Conservation (phyloP, 1,284 basidiomycete species). For the Rhodotorula sp. region DNA sequence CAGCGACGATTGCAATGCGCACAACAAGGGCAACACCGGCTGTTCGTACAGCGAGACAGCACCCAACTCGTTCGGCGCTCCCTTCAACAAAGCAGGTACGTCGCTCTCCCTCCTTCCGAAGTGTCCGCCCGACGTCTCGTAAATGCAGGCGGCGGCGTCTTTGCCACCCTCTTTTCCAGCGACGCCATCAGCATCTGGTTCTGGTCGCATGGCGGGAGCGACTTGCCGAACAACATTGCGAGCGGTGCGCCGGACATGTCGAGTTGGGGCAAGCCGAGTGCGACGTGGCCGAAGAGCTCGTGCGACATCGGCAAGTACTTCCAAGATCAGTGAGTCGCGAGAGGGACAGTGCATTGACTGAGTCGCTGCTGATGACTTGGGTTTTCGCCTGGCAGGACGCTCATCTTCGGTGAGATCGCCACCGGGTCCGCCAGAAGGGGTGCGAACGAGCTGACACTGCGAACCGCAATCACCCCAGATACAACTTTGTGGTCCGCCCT, state of each 20-base stretch:
- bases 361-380: too few species aligned
- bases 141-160: slow-evolving; percentile 22
- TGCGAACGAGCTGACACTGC: not conserved
- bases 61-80: too few species aligned
- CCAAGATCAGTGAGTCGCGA: slow-evolving; percentile 5
- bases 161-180: slow-evolving; percentile 5
- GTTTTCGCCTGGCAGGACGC: not conserved
- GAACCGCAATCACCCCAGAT: not conserved
- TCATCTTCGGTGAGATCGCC: slow-evolving; percentile 13
- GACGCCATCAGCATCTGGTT: slow-evolving; percentile 24
- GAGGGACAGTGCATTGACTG: too few species aligned
- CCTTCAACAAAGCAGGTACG: slow-evolving; percentile 16
- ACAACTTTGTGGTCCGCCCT: slow-evolving; percentile 16
- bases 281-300: slow-evolving; percentile 6
- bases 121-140: not conserved
- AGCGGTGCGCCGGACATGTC: slow-evolving; percentile 11
- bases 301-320: slow-evolving; percentile 24
- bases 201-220: slow-evolving; percentile 9
- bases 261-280: slow-evolving; percentile 21
- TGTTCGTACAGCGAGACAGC: slow-evolving; percentile 23
- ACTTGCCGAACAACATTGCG: slow-evolving; percentile 22
- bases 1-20: slow-evolving; percentile 27
- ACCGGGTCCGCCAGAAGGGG: too few species aligned
- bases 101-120: not conserved
- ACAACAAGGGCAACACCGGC: slow-evolving; percentile 21